Evolutionary conservation across 108 stramenopile genomes (phyloP).

Genomic region (Ochromonas danica): DNA sequence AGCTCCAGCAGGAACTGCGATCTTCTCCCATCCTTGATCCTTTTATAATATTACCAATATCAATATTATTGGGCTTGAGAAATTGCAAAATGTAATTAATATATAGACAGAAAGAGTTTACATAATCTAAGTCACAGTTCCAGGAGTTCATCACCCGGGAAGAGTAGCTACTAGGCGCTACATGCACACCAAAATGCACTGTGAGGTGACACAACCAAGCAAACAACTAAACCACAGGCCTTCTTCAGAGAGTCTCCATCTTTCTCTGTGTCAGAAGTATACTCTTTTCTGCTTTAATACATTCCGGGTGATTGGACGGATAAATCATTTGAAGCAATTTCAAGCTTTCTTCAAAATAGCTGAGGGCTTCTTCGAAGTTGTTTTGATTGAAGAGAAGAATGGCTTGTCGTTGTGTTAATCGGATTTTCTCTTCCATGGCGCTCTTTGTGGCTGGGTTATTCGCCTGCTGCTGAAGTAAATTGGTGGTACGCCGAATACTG

Average conservation of each 20-base stretch:
- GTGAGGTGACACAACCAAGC: too few relatives aligned
- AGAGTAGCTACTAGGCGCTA: too few relatives aligned
- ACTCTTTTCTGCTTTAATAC: constrained; percentile 28
- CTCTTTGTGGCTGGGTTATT: neutral
- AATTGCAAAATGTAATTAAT: too few relatives aligned
- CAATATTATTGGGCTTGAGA: too few relatives aligned
- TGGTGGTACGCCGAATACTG: neutral
- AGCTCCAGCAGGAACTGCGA: neutral
- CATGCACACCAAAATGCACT: too few relatives aligned
- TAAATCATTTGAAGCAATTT: too few relatives aligned
- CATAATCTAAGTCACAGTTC: too few relatives aligned
- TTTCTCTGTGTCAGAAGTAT: constrained; percentile 9
- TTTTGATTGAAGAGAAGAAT: neutral
- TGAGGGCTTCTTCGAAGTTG: neutral
- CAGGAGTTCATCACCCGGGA: too few relatives aligned
- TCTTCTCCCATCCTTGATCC: too few relatives aligned
- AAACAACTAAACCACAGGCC: too few relatives aligned
- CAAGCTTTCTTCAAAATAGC: neutral
- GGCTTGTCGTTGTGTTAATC: neutral
- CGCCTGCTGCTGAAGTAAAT: neutral
- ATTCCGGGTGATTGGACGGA: constrained; percentile 17
- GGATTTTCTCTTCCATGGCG: neutral
- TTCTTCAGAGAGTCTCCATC: neutral
- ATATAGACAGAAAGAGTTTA: too few relatives aligned
- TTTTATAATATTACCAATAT: too few relatives aligned